Conservation (phyloP, 2,329 filamentous ascomycete genomes). For the Fusarium marasasianum region DNA sequence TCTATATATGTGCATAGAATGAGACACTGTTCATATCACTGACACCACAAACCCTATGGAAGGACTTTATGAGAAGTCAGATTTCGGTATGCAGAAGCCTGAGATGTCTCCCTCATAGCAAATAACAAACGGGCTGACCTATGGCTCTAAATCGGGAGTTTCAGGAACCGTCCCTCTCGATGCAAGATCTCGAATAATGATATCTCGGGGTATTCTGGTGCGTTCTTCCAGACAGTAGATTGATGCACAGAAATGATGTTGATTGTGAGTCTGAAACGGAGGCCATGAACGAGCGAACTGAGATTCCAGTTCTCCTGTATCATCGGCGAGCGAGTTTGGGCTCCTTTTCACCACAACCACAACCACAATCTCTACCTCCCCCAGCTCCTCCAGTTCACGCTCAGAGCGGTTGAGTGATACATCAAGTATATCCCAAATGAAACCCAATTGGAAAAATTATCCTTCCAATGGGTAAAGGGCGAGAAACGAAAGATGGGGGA, state of each 20-base stretch:
- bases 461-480: no score
- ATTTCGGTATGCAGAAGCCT: background rate
- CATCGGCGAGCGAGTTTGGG: background rate
- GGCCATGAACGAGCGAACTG: no score
- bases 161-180: background rate
- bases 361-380: no score
- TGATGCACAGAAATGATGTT: background rate
- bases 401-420: background rate
- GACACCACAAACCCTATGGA: background rate
- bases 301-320: background rate
- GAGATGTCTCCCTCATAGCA: fast-evolving
- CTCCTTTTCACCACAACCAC: background rate
- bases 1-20: background rate
- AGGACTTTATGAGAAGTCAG: background rate
- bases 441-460: background rate
- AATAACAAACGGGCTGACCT: background rate
- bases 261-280: no score
- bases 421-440: background rate
- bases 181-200: background rate
- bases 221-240: background rate
- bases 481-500: background rate
- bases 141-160: background rate
- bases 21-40: background rate
- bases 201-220: background rate
- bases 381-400: no score